phyloP scores from a whole-genome alignment of 768 basidiomycete genomes.

The Candolleomyces eurysporus region DNA sequence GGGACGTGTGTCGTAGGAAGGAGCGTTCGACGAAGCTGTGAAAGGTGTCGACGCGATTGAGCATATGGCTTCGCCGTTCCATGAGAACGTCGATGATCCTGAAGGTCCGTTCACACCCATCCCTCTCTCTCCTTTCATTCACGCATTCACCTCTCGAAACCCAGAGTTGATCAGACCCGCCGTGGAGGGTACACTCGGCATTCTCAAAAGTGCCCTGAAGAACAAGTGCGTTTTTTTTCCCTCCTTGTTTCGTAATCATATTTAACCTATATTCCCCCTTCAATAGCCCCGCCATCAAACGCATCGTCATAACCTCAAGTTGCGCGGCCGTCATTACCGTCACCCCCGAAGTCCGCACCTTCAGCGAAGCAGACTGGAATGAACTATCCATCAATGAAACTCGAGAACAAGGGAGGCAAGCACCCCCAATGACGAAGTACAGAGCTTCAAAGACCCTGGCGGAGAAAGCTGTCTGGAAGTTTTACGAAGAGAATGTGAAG shows the following conservation, averaged over 20 bases:
- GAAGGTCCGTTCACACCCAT: conserved; percentile 18
- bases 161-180: conserved; percentile 69
- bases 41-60: conserved; percentile 71
- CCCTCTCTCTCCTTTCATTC: neutral
- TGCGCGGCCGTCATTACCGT: conserved; percentile 42
- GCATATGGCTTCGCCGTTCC: conserved; percentile 68
- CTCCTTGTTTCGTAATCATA: no score
- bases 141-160: neutral
- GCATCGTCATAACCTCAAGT: conserved; percentile 70
- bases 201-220: conserved; percentile 59
- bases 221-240: conserved; percentile 35
- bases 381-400: conserved; percentile 41
- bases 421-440: conserved; percentile 44
- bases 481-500: conserved; percentile 33
- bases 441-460: conserved; percentile 62
- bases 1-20: conserved; percentile 36
- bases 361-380: conserved; percentile 63
- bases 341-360: conserved; percentile 26
- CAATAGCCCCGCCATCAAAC: conserved; percentile 47
- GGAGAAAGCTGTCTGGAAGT: conserved; percentile 53
- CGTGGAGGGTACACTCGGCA: conserved; percentile 62
- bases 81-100: conserved; percentile 44
- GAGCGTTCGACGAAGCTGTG: conserved; percentile 78
- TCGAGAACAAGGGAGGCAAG: conserved; percentile 47
- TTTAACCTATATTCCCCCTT: neutral